phyloP scores from a whole-genome alignment of 345 rosid species.

The Linum tenue region DNA sequence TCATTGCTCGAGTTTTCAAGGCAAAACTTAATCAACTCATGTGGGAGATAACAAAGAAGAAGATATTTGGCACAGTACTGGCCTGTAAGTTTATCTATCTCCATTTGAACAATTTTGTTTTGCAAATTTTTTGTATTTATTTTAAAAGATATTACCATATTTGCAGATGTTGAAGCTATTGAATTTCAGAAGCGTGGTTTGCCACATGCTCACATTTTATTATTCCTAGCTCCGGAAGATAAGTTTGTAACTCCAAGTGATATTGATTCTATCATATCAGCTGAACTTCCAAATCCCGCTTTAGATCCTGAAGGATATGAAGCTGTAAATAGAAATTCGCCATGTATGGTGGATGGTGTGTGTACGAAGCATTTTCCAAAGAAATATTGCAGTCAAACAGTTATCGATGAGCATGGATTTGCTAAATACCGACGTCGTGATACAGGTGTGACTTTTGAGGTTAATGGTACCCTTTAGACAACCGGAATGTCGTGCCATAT shows the following conservation, averaged over 20 bases:
- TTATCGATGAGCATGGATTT: slow-evolving; percentile 1
- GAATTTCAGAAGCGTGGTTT: slow-evolving; percentile 10
- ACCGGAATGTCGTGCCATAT: slow-evolving; percentile 3
- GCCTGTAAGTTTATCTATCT: too few relatives aligned
- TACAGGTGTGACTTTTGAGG: not conserved
- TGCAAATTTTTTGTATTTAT: too few relatives aligned
- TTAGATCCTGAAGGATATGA: not conserved
- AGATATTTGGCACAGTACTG: too few relatives aligned
- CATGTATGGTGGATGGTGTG: not conserved
- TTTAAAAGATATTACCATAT: too few relatives aligned
- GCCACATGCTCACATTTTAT: slow-evolving; percentile 3
- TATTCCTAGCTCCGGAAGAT: not conserved
- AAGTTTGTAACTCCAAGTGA: too few relatives aligned
- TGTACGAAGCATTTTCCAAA: not conserved
- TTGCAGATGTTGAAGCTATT: not conserved
- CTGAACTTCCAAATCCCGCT: not conserved
- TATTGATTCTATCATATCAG: not conserved
- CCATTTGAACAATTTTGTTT: too few relatives aligned
- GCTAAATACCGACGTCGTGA: not conserved
- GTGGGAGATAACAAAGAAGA: too few relatives aligned
- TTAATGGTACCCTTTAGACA: not conserved
- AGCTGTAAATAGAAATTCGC: not conserved
- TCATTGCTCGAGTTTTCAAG: not conserved
- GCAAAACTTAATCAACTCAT: too few relatives aligned
- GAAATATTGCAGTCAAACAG: not conserved